These are phyloP conservation scores for Gracilariopsis chorda DNA, from an alignment of 23 red algal species.

Conservation along the genomic window DNA sequence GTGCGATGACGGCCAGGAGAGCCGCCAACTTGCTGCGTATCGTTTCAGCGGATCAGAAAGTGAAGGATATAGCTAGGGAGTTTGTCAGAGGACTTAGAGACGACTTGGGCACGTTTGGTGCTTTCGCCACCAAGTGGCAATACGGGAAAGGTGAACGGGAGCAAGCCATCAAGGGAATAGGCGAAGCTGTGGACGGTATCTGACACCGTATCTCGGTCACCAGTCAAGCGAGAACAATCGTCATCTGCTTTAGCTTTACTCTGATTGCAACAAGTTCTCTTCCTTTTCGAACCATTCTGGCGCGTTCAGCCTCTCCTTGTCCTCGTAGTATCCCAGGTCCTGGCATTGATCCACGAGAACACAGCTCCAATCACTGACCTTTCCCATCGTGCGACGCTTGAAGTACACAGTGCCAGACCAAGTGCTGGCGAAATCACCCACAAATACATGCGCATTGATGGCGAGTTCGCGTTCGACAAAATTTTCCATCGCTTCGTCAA, in stretches of 20 bases:
- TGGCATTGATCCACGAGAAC: background rate
- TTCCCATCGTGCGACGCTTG: constrained; percentile 45
- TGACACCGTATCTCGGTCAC: too few relatives aligned
- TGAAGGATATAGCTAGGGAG: background rate
- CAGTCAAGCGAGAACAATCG: too few relatives aligned
- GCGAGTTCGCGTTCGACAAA: constrained; percentile 53
- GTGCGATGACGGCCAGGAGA: background rate
- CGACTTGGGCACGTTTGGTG: background rate
- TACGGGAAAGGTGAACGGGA: background rate
- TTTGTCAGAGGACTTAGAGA: background rate
- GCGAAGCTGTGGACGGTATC: background rate
- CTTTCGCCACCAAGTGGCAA: background rate
- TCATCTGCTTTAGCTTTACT: too few relatives aligned
- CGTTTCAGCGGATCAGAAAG: background rate
- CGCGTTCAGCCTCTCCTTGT: background rate
- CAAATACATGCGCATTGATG: background rate
- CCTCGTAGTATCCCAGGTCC: background rate
- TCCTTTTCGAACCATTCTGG: background rate
- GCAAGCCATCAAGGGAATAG: background rate
- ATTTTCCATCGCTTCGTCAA: constrained; percentile 13
- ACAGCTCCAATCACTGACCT: constrained; percentile 4
- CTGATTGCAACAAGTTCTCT: background rate
- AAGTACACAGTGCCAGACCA: constrained; percentile 61
- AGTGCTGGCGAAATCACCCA: constrained; percentile 34
- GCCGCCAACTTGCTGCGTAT: background rate